A percentile compares a stretch with the other conserved stretches of the same genome.
phyloP scores from a whole-genome alignment of 495 filamentous ascomycete genomes.

The Penicillium atrosanguineum region DNA sequence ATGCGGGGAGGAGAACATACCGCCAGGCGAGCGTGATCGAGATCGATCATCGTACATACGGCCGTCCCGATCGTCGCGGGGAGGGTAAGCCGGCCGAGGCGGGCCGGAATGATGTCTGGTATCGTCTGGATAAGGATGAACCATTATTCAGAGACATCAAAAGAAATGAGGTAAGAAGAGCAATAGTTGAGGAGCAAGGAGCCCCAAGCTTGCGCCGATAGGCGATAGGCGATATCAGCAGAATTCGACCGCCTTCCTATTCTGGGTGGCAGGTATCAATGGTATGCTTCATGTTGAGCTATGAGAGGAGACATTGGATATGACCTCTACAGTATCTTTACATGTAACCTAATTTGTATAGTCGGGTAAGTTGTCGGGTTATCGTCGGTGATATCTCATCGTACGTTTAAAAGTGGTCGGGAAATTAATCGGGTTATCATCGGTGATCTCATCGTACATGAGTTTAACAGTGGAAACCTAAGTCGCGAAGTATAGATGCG shows the following conservation, averaged over 20 bases:
- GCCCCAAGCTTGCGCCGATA: conserved; percentile 6
- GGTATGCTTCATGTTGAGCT: background rate
- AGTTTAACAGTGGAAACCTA: too few species aligned
- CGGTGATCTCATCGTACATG: too few species aligned
- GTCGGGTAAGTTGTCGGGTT: too few species aligned
- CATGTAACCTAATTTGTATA: background rate
- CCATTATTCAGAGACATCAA: conserved; percentile 27
- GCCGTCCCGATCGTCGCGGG: conserved; percentile 40
- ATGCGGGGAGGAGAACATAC: conserved; percentile 47
- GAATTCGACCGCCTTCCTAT: conserved; percentile 12
- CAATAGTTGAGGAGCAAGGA: conserved; percentile 4
- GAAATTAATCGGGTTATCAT: too few species aligned
- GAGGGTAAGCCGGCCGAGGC: conserved; percentile 25
- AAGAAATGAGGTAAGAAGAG: conserved; percentile 2
- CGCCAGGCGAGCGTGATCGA: conserved; percentile 45
- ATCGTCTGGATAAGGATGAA: conserved; percentile 31
- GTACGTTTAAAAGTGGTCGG: too few species aligned
- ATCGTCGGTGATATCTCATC: too few species aligned
- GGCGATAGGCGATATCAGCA: conserved; percentile 10
- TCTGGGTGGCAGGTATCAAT: background rate
- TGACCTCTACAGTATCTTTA: background rate
- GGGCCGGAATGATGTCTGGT: conserved; percentile 27
- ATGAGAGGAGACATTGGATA: background rate
- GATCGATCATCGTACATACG: conserved; percentile 52
- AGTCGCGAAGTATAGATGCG: too few species aligned